Base-by-base conservation (phyloP, 2,329 filamentous ascomycete species). In the Cercospora citrullina region DNA sequence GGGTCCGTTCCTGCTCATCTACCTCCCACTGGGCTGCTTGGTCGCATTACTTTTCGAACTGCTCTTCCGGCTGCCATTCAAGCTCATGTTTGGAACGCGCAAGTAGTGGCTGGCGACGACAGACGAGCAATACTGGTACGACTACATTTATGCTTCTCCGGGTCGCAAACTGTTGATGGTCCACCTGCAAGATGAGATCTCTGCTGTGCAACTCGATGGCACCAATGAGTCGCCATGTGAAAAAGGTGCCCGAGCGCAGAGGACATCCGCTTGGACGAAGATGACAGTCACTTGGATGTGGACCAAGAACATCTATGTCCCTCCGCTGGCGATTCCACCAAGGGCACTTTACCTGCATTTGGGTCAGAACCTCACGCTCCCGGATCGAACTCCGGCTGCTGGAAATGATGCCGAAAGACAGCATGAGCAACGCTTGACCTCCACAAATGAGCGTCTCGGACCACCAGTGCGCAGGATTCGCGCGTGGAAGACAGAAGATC, bases 131-230 rank as follows among this genome's bases (percentile, higher is more conserved):
- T 69, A 60, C 55, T 69, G 58, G 67, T 62, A 60, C 21, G 64
- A 67, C 65, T 63, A 59, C 39, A 51, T 59, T 23, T 63, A 70
- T 58, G 63, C 58, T 18, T 68, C 65, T 5, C 62, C 65, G 10
- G 31, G 55, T 9, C 65, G 68, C n/a, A 70, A 66, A 26, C 12
- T 70, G 1, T 39, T 68, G 33, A 68, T 70, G 65, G 57, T 68
- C 18, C 59, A 64, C 21, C 55, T 70, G 39, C 68, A 70, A 61
- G 65, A 68, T 57, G 68, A 70, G 39, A 63, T 70, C 31, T 39
- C 36, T 39, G 39, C 61, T 18, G 66, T 61, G 12, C 33, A 63
- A 39, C 31, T 70, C 45, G 63, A 68, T 60, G 60, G 64, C n/a
- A 63, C 30, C 16, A 48, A 14, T 33, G 66, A 68, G 16, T 61